These are phyloP conservation scores for Pachyrhizus erosus DNA, from an alignment of 306 rosid genomes.

Conservation along the genomic window DNA sequence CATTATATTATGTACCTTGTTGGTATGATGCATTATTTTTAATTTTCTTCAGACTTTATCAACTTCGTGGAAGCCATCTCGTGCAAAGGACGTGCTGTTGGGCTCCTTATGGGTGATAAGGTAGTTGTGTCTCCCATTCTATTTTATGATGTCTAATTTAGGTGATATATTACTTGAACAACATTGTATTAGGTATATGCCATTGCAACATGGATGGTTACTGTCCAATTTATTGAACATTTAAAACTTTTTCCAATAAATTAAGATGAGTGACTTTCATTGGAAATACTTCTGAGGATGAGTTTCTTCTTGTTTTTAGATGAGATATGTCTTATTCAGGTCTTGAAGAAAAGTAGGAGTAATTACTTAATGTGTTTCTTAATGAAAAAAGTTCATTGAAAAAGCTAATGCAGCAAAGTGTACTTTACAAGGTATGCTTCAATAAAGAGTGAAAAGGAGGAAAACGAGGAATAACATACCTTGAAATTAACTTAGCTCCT, in stretches of 20 bases:
- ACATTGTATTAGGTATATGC: conserved; percentile 14
- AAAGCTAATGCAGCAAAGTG: conserved; percentile 15
- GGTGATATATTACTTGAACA: conserved; percentile 21
- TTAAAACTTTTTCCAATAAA: conserved; percentile 20
- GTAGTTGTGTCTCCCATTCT: conserved; percentile 50
- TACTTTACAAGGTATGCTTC: not conserved
- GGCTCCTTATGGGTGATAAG: conserved; percentile 81
- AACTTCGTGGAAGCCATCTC: conserved; percentile 71
- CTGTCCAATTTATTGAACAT: conserved; percentile 28
- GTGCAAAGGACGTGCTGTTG: conserved; percentile 70
- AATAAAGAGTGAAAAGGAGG: not conserved
- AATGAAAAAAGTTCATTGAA: conserved; percentile 23
- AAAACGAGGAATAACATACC: conserved; percentile 13
- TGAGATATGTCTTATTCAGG: not conserved
- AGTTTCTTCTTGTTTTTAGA: conserved; percentile 33
- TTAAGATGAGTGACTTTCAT: not conserved
- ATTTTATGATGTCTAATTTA: conserved; percentile 15
- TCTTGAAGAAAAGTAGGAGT: conserved; percentile 10
- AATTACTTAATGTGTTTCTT: conserved; percentile 9
- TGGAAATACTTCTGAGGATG: conserved; percentile 12
- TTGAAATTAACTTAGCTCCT: not conserved
- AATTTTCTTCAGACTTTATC: conserved; percentile 70
- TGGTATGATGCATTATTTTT: too few relatives aligned
- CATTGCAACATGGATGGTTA: conserved; percentile 15
- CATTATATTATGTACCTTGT: too few relatives aligned